phyloP scores from a whole-genome alignment of 2,329 filamentous ascomycete species.

The Arthroderma uncinatum region DNA sequence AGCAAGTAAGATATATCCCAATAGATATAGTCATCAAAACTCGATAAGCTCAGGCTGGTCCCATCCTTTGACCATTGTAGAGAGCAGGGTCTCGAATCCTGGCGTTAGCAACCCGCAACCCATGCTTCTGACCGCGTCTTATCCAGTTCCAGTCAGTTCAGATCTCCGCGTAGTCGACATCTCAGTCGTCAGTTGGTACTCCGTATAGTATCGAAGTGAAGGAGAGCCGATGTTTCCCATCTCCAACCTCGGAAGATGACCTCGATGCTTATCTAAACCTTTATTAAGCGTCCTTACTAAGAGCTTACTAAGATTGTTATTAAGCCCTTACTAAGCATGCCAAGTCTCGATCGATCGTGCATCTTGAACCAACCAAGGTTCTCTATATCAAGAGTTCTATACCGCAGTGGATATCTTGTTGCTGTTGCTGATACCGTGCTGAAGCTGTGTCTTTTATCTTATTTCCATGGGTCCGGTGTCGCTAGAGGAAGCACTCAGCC shows the following conservation, averaged over 20 bases:
- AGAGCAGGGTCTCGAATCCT: neutral
- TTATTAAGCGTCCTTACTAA: no score
- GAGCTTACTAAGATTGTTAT: neutral
- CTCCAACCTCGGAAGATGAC: no score
- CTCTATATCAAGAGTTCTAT: constrained; percentile 3
- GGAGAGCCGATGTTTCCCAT: no score
- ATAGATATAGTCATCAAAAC: neutral
- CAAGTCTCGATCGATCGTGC: neutral
- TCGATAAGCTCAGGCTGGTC: neutral
- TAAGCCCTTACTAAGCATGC: neutral
- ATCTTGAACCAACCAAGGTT: neutral
- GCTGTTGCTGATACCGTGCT: neutral
- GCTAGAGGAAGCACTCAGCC: constrained; percentile 39
- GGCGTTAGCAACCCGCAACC: neutral
- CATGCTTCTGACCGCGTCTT: neutral
- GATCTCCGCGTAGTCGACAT: neutral
- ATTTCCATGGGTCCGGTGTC: constrained; percentile 2
- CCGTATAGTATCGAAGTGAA: no score
- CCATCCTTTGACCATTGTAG: neutral
- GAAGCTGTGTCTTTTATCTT: neutral
- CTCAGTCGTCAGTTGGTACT: no score
- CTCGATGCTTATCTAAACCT: no score
- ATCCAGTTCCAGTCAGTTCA: neutral
- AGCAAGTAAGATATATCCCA: neutral
- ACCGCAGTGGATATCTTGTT: neutral